Evolutionary conservation across 2,329 filamentous ascomycete species (phyloP), one percentile per base, ranked within the genome.

Genomic region (Ophiostoma ips): DNA sequence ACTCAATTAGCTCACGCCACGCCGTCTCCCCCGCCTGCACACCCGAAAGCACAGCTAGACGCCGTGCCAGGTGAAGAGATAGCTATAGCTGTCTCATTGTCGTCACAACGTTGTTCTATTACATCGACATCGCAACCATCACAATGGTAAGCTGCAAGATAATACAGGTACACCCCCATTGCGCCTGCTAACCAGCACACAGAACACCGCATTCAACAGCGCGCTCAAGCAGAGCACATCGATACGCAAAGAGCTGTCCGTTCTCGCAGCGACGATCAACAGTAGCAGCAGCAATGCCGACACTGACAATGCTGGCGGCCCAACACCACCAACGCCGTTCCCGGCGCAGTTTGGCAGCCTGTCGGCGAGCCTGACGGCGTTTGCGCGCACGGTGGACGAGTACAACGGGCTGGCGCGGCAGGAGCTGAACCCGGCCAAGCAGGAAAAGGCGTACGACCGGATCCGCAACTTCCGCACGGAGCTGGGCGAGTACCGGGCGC

Each of bases 341-440:
- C 43, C 46, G 3, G 51, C 51, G 19, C 33, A 37, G 15, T 57
- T 73, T 63, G 83, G 83, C 61, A 79, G 86, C 61, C 76, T 88
- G 58, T 83, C 83, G 5, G 83, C 83, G 33, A 84, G 84, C 8
- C 58, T 71, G 9, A 68, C 69, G 0, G 80, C 88, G 53, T 88
- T 98, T 65, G 79, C 84, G 44, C 87, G 92, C 54, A 94, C 87
- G 1, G 75, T 98, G 56, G 89, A 95, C 68, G 89, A 95, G 63
- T 98, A 98, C 71, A 79, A 84, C 60, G 76, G 77, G 50, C 79
- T 94, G 30, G 84, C 89, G 1, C 85, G 86, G 57, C 85, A 90
- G 60, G 92, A 98, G 66, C 79, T 95, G 31, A 89, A 94, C 51
- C 77, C 84, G 5, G 83, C 86, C 53, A 98, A 96, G 68, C 86